Percentiles rank a stretch among this genome's conserved stretches.
Conservation (phyloP, 2,329 filamentous ascomycete genomes). For the Xylaria sp. region DNA sequence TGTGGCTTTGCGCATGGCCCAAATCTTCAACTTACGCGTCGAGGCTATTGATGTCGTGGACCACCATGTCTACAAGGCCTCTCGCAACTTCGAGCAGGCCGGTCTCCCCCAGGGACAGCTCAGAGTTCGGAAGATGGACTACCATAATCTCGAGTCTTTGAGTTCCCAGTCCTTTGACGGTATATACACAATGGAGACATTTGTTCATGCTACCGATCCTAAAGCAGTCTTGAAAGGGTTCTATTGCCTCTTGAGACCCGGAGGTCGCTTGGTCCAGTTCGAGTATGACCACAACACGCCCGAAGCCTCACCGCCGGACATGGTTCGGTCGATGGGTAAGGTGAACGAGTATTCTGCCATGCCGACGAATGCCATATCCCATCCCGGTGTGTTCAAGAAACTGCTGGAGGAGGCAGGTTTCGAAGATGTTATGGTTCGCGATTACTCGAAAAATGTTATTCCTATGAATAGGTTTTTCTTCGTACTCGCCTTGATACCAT, state of each 20-base stretch:
- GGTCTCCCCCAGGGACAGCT: conserved; percentile 52
- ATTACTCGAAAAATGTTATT: conserved; percentile 59
- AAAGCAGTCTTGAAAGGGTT: conserved; percentile 58
- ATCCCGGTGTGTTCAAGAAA: conserved; percentile 53
- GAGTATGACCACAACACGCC: conserved; percentile 59
- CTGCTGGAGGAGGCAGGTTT: conserved; percentile 59
- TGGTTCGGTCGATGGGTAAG: conserved; percentile 45
- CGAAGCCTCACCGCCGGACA: conserved; percentile 47
- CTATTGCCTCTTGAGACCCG: conserved; percentile 59
- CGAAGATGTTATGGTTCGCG: conserved; percentile 55
- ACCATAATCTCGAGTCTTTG: conserved; percentile 60
- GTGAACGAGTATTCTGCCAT: conserved; percentile 59
- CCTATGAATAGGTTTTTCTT: conserved; percentile 62
- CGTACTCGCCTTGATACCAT: conserved; percentile 60
- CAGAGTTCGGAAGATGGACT: conserved; percentile 58
- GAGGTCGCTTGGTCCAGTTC: conserved; percentile 58
- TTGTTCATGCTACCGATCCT: conserved; percentile 64
- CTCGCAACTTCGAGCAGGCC: conserved; percentile 52
- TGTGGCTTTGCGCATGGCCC: conserved; percentile 62
- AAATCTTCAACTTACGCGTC: conserved; percentile 54
- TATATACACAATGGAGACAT: conserved; percentile 66
- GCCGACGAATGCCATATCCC: conserved; percentile 56
- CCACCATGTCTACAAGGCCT: conserved; percentile 58
- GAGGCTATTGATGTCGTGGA: conserved; percentile 61
- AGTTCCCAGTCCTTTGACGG: conserved; percentile 57